Evolutionary conservation across 2,329 filamentous ascomycete genomes (phyloP).

Genomic region (Phyllosticta citribraziliensis): DNA sequence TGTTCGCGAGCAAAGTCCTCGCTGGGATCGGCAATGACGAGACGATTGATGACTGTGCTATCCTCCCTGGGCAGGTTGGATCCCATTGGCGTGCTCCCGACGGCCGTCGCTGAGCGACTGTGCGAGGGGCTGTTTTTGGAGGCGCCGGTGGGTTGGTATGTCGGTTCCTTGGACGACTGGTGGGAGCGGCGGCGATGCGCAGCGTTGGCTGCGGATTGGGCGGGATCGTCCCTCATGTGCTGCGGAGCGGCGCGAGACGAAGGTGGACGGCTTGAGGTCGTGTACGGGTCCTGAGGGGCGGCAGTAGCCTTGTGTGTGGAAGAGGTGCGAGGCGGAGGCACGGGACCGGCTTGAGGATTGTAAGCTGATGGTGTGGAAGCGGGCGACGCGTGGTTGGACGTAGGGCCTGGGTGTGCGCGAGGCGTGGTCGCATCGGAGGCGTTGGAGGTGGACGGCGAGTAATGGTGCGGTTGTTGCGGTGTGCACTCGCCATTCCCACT

Average conservation of each 20-base stretch:
- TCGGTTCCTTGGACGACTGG: constrained; percentile 26
- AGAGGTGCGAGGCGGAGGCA: constrained; percentile 67
- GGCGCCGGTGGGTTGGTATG: constrained; percentile 27
- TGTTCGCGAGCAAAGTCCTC: constrained; percentile 63
- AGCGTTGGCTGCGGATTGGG: constrained; percentile 17
- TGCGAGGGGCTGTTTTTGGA: constrained; percentile 21
- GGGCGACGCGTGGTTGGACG: constrained; percentile 33
- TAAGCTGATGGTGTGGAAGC: constrained; percentile 39
- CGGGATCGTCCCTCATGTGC: constrained; percentile 15
- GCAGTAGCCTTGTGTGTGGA: constrained; percentile 51
- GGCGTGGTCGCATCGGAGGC: constrained; percentile 29
- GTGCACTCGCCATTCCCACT: constrained; percentile 32
- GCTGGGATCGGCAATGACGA: constrained; percentile 66
- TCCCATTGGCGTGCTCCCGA: constrained; percentile 44
- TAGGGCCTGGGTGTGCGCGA: constrained; percentile 33
- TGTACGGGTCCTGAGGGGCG: constrained; percentile 15
- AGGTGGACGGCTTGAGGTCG: constrained; percentile 21
- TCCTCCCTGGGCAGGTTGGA: constrained; percentile 59
- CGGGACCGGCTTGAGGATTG: constrained; percentile 48
- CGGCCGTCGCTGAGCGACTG: constrained; percentile 38
- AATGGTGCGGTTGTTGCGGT: constrained; percentile 21
- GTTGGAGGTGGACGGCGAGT: constrained; percentile 25
- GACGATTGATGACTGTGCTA: constrained; percentile 67
- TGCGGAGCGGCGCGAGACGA: constrained; percentile 15
- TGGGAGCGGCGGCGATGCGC: constrained; percentile 37